A percentile compares a stretch with the other conserved stretches of the same genome.
phyloP scores from a whole-genome alignment of 345 rosid species.

The Aquilaria yunnanensis region DNA sequence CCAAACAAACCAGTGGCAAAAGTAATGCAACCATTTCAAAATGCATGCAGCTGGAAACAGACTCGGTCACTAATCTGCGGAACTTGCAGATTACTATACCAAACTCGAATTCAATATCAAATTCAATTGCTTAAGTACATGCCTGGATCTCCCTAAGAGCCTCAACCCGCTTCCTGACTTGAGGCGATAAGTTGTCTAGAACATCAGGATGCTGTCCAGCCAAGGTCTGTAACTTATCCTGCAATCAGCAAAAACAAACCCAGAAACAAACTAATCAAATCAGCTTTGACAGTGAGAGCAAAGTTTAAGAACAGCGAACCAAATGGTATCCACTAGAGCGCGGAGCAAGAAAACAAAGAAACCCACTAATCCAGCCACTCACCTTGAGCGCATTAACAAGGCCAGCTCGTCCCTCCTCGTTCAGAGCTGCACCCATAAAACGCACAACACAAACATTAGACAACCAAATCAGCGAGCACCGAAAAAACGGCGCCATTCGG shows the following conservation, averaged over 20 bases:
- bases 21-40: not conserved
- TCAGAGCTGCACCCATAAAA: slow-evolving; percentile 40
- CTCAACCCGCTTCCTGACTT: slow-evolving; percentile 85
- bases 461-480: not conserved
- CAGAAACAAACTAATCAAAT: not conserved
- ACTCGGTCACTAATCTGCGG: too few species aligned
- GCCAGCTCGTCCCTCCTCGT: slow-evolving; percentile 63
- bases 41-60: too few species aligned
- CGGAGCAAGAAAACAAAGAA: slow-evolving; percentile 3
- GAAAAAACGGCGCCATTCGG: not conserved
- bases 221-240: slow-evolving; percentile 76
- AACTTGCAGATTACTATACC: too few species aligned
- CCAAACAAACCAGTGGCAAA: not conserved
- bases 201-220: slow-evolving; percentile 74
- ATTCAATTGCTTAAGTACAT: slow-evolving; percentile 4
- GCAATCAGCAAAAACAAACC: slow-evolving; percentile 12
- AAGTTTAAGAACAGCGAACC: not conserved
- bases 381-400: slow-evolving; percentile 84
- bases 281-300: not conserved
- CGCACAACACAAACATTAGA: not conserved
- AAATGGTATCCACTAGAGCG: too few species aligned
- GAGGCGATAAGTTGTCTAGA: slow-evolving; percentile 55
- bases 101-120: not conserved
- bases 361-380: not conserved
- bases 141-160: slow-evolving; percentile 89